Percentiles rank a stretch among this genome's conserved stretches.
Evolutionary conservation across 2,329 filamentous ascomycete species (phyloP).

Genomic region (Orbilia ellipsospora): DNA sequence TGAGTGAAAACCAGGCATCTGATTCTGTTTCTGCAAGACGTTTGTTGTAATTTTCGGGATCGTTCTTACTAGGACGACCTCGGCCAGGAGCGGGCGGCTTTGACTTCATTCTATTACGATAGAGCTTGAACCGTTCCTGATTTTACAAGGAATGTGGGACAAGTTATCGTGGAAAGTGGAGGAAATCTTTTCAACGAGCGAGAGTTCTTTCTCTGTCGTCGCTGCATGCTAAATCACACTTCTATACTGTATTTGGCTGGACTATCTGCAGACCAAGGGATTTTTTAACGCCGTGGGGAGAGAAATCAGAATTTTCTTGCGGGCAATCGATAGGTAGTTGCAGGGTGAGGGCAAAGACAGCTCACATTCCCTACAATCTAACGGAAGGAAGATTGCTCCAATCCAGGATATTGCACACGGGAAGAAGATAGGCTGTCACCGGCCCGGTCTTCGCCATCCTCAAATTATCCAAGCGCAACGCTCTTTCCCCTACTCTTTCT

Average conservation of each 20-base stretch:
- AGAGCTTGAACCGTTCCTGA: slow-evolving; percentile 33
- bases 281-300: slow-evolving; percentile 24
- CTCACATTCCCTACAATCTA: slow-evolving; percentile 28
- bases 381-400: slow-evolving; percentile 40
- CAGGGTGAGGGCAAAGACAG: slow-evolving; percentile 48
- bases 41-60: slow-evolving; percentile 27
- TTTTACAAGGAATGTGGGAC: slow-evolving; percentile 38
- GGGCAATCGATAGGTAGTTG: slow-evolving; percentile 47
- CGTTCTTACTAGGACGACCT: slow-evolving; percentile 17
- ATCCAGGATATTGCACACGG: slow-evolving; percentile 33
- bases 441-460: slow-evolving; percentile 42
- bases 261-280: slow-evolving; percentile 35
- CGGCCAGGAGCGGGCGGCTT: slow-evolving; percentile 42
- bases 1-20: slow-evolving; percentile 40
- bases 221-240: slow-evolving; percentile 53
- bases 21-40: neutral
- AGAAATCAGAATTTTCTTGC: slow-evolving; percentile 22
- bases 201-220: slow-evolving; percentile 14
- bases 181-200: slow-evolving; percentile 23
- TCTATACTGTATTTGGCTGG: slow-evolving; percentile 54
- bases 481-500: neutral
- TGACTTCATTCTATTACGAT: slow-evolving; percentile 26
- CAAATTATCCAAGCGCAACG: slow-evolving; percentile 29
- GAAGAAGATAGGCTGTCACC: slow-evolving; percentile 50
- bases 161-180: slow-evolving; percentile 32